phyloP scores from a whole-genome alignment of 1,284 basidiomycete species.

The Cutaneotrichosporon spelunceum region DNA sequence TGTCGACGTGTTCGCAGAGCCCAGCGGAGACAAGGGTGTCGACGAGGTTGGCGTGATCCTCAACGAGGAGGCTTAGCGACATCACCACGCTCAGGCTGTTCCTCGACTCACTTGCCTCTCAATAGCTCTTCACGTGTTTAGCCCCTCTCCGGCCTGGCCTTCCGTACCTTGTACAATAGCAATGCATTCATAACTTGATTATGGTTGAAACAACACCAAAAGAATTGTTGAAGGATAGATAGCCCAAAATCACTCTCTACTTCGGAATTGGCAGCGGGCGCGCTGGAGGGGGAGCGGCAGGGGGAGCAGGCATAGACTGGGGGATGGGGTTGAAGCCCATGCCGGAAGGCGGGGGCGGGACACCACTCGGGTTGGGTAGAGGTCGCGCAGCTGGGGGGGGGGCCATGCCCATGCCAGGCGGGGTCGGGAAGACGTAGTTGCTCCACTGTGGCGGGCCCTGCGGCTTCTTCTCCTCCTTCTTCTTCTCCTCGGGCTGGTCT shows the following conservation, averaged over 20 bases:
- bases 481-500: slow-evolving; percentile 3
- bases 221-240: not conserved
- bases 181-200: slow-evolving; percentile 12
- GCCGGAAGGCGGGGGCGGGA: not conserved
- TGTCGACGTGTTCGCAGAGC: slow-evolving; percentile 45
- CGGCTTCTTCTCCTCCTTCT: slow-evolving; percentile 14
- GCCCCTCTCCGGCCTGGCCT: not conserved
- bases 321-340: slow-evolving; percentile 3
- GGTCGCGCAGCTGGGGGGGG: not conserved
- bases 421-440: slow-evolving; percentile 7
- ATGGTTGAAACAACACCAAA: slow-evolving; percentile 2
- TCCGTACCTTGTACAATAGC: slow-evolving; percentile 18
- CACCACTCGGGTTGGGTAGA: not conserved
- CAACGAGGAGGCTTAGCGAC: slow-evolving; percentile 12
- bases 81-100: not conserved
- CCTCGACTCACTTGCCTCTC: not conserved
- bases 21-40: slow-evolving; percentile 20
- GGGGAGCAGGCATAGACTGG: not conserved
- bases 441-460: slow-evolving; percentile 15
- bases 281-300: not conserved
- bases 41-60: slow-evolving; percentile 44
- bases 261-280: slow-evolving; percentile 9
- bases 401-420: slow-evolving; percentile 10
- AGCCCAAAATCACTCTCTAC: not conserved
- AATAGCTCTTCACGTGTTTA: too few relatives aligned